These are phyloP conservation scores for Vanrija humicola DNA, from an alignment of 1,284 basidiomycete species.

Conservation along the genomic window DNA sequence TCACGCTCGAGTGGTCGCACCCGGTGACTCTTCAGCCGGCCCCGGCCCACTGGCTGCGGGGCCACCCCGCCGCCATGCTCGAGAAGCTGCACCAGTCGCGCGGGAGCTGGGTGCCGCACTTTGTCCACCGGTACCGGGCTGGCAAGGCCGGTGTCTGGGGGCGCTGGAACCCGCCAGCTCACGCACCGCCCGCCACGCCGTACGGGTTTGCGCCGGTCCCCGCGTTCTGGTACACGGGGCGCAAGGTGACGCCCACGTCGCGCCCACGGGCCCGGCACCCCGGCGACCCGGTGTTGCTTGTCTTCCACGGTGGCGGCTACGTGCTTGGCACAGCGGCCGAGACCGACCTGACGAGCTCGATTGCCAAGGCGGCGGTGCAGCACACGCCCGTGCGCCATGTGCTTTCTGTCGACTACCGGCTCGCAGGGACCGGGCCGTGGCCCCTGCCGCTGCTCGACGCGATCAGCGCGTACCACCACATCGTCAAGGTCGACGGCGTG, in stretches of 20 bases:
- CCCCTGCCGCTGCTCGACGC: slow-evolving; percentile 63
- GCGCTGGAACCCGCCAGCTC: slow-evolving; percentile 23
- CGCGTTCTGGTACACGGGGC: slow-evolving; percentile 41
- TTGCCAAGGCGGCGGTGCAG: slow-evolving; percentile 32
- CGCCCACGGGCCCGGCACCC: slow-evolving; percentile 11
- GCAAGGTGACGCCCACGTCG: slow-evolving; percentile 20
- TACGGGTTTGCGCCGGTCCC: slow-evolving; percentile 36
- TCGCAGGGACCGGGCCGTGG: slow-evolving; percentile 51
- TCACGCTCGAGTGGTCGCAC: slow-evolving; percentile 30
- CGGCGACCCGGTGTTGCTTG: slow-evolving; percentile 37
- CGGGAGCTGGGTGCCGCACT: slow-evolving; percentile 33
- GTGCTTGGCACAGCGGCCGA: slow-evolving; percentile 42
- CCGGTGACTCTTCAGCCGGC: slow-evolving; percentile 34
- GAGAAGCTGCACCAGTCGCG: slow-evolving; percentile 21
- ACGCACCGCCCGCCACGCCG: background rate
- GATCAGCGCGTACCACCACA: slow-evolving; percentile 60
- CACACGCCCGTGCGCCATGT: slow-evolving; percentile 42
- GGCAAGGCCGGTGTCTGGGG: slow-evolving; percentile 19
- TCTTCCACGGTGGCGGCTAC: slow-evolving; percentile 45
- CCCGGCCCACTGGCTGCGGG: slow-evolving; percentile 26
- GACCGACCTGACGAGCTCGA: slow-evolving; percentile 34
- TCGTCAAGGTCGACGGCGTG: slow-evolving; percentile 53
- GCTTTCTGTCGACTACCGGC: slow-evolving; percentile 40
- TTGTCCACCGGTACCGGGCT: slow-evolving; percentile 23
- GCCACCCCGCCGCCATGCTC: slow-evolving; percentile 30